A percentile compares a stretch with the other conserved stretches of the same genome.
Evolutionary conservation across 805 yeast genomes (phyloP).

Genomic region (Barnettozyma sp.): DNA sequence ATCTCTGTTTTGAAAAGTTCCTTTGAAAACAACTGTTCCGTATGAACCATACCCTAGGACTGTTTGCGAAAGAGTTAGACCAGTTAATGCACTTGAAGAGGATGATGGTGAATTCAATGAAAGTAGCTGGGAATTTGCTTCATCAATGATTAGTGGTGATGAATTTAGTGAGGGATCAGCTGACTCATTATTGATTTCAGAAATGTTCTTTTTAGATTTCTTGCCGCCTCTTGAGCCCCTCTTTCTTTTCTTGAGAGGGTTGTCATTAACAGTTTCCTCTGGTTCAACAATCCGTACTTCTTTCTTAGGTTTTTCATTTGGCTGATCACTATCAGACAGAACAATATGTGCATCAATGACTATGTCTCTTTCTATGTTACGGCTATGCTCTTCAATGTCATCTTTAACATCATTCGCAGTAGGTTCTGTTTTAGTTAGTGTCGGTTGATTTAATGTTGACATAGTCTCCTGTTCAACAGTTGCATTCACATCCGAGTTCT

Average conservation of each 20-base stretch:
- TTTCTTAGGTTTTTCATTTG: constrained; percentile 13
- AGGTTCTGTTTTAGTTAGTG: no score
- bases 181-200: constrained; percentile 3
- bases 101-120: not conserved
- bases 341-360: no score
- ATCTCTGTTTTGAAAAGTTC: constrained; percentile 84
- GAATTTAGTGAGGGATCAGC: constrained; percentile 4
- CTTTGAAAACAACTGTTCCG: constrained; percentile 91
- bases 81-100: constrained; percentile 18
- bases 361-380: no score
- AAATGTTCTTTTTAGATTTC: constrained; percentile 35
- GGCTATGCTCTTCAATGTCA: no score
- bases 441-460: no score
- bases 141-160: no score
- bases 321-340: not conserved
- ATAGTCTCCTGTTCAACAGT: not conserved
- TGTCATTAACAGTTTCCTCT: constrained; percentile 20
- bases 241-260: constrained; percentile 53
- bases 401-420: no score
- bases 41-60: constrained; percentile 94
- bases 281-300: constrained; percentile 26
- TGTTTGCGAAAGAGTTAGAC: constrained; percentile 57
- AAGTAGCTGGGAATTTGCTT: not conserved
- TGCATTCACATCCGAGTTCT: constrained; percentile 2
- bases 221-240: constrained; percentile 85